Conservation (phyloP, 2,329 filamentous ascomycete species). For the Ustulina deusta region DNA sequence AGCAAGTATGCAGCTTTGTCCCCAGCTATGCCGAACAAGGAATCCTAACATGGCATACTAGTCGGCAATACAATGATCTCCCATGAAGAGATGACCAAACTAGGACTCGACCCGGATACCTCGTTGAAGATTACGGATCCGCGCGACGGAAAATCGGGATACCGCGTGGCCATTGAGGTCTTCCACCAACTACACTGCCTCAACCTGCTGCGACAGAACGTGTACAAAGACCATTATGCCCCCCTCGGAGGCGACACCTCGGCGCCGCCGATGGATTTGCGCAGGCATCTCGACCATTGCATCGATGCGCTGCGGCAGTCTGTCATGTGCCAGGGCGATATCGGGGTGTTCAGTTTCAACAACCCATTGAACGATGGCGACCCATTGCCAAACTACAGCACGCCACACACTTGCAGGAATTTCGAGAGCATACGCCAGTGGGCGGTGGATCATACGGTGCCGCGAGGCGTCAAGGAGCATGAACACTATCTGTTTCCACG, state of each 20-base stretch:
- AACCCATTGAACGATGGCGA: constrained; percentile 60
- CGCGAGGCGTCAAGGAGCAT: constrained; percentile 48
- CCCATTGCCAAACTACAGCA: constrained; percentile 67
- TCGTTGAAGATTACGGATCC: constrained; percentile 68
- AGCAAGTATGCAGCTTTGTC: constrained; percentile 42
- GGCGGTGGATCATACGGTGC: constrained; percentile 64
- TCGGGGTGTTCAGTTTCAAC: constrained; percentile 67
- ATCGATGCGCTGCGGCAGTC: constrained; percentile 65
- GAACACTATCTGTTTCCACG: constrained; percentile 43
- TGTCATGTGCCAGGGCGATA: constrained; percentile 67
- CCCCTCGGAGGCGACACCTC: constrained; percentile 62
- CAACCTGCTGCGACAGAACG: constrained; percentile 61
- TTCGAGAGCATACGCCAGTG: constrained; percentile 64
- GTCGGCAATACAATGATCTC: constrained; percentile 73
- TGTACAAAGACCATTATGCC: constrained; percentile 62
- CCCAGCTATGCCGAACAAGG: too few relatives aligned
- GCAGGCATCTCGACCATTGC: constrained; percentile 65
- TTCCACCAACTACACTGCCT: constrained; percentile 68
- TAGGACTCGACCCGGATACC: constrained; percentile 63
- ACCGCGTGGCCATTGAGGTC: constrained; percentile 69
- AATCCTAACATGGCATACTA: constrained; percentile 3
- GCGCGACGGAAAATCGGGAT: constrained; percentile 66
- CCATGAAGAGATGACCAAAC: constrained; percentile 63
- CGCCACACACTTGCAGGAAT: constrained; percentile 65
- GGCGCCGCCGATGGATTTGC: constrained; percentile 56